phyloP scores from a whole-genome alignment of 495 filamentous ascomycete species.

The Trichoderma erinaceum region DNA sequence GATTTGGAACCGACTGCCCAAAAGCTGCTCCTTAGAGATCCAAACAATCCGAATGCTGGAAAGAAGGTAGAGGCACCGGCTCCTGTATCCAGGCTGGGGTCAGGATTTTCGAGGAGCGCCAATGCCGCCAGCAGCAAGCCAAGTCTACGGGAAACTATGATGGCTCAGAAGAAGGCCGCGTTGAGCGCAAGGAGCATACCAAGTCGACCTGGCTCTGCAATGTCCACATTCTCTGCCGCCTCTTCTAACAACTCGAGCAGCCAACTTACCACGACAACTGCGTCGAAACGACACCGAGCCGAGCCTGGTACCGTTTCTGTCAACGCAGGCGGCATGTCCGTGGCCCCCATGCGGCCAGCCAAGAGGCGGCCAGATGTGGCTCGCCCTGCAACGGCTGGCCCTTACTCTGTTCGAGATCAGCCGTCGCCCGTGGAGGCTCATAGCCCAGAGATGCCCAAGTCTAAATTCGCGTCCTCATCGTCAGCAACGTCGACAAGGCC shows the following conservation, averaged over 20 bases:
- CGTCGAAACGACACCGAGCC: constrained; percentile 32
- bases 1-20: constrained; percentile 68
- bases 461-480: constrained; percentile 30
- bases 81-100: constrained; percentile 33
- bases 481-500: neutral
- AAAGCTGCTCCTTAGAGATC: constrained; percentile 67
- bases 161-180: constrained; percentile 71
- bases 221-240: constrained; percentile 56
- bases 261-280: constrained; percentile 31
- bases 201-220: constrained; percentile 68
- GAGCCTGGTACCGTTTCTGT: constrained; percentile 30
- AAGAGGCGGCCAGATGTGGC: constrained; percentile 44
- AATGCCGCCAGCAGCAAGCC: constrained; percentile 52
- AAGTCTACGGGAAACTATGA: constrained; percentile 65
- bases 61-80: constrained; percentile 43
- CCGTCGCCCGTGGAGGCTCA: neutral
- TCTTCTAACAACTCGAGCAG: constrained; percentile 39
- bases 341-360: constrained; percentile 49
- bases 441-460: constrained; percentile 33
- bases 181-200: constrained; percentile 54
- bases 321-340: constrained; percentile 46
- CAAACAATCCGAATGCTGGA: constrained; percentile 67
- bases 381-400: constrained; percentile 51
- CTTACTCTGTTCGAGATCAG: constrained; percentile 45
- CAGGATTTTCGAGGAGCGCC: constrained; percentile 54